Conservation (phyloP, 768 basidiomycete genomes). For the Calocera cornea region DNA sequence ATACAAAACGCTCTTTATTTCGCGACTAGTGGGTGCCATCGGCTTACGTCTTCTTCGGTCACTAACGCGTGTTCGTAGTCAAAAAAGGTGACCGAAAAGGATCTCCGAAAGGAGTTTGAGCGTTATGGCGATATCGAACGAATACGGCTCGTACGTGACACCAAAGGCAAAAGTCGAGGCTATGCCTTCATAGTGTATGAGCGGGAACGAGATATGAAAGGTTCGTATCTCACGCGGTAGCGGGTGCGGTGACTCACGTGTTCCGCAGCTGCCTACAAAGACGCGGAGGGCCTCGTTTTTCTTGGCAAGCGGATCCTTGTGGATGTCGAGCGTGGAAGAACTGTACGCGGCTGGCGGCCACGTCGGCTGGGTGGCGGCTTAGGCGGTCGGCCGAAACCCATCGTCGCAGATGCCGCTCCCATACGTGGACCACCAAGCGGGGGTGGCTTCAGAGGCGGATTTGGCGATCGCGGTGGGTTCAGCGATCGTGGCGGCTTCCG, state of each 20-base stretch:
- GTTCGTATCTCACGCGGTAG: constrained; percentile 27
- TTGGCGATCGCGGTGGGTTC: constrained; percentile 22
- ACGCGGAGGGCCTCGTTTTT: constrained; percentile 91
- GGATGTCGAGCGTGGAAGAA: constrained; percentile 95
- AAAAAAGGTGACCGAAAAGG: constrained; percentile 80
- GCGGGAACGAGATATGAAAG: constrained; percentile 98
- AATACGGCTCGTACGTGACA: constrained; percentile 83
- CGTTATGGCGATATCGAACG: constrained; percentile 89
- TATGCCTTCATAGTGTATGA: constrained; percentile 98
- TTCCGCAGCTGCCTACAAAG: constrained; percentile 79
- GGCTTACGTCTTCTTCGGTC: not conserved
- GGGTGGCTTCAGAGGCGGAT: constrained; percentile 30
- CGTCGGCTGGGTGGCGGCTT: constrained; percentile 92
- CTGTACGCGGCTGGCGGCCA: constrained; percentile 97
- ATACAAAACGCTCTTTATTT: constrained; percentile 95
- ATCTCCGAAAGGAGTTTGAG: constrained; percentile 90
- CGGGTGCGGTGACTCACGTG: not conserved
- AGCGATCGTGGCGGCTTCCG: constrained; percentile 9
- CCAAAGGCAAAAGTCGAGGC: constrained; percentile 72
- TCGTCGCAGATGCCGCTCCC: constrained; percentile 31
- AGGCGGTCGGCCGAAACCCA: constrained; percentile 84
- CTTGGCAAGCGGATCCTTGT: constrained; percentile 93
- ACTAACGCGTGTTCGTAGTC: constrained; percentile 38
- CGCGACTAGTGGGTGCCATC: constrained; percentile 52
- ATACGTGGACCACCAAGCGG: constrained; percentile 37